Conservation (phyloP, 768 basidiomycete genomes). For the Tylopilus balloui region DNA sequence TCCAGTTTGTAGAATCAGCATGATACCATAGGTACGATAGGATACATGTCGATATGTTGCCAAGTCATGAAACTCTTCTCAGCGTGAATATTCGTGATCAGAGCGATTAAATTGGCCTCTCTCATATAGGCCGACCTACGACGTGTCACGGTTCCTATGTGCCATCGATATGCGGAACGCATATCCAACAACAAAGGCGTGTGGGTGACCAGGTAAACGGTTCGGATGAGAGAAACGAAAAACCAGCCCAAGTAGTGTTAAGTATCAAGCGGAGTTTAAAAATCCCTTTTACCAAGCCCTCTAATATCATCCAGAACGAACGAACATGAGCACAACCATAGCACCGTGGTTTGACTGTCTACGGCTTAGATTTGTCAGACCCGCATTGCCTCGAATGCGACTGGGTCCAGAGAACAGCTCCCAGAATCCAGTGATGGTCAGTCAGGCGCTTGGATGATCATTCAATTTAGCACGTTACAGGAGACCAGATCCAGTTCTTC, state of each 20-base stretch:
- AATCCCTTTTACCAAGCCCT: background rate
- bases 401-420: constrained; percentile 46
- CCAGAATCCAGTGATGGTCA: constrained; percentile 67
- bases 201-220: constrained; percentile 44
- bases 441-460: constrained; percentile 11
- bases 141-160: constrained; percentile 38
- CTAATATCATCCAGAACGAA: background rate
- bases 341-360: constrained; percentile 24
- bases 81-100: constrained; percentile 61
- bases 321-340: constrained; percentile 10
- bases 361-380: constrained; percentile 17
- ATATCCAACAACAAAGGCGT: constrained; percentile 43
- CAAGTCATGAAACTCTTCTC: constrained; percentile 86
- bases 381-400: constrained; percentile 58
- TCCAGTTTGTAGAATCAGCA: background rate
- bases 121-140: constrained; percentile 45
- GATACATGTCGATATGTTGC: constrained; percentile 43
- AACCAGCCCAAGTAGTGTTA: background rate
- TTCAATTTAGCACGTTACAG: background rate
- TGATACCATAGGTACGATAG: background rate
- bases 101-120: constrained; percentile 81
- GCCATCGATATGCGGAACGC: constrained; percentile 60
- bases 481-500: constrained; percentile 69
- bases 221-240: constrained; percentile 21
- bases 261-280: constrained; percentile 28